phyloP scores from a whole-genome alignment of 2,329 filamentous ascomycete genomes.

The Beauveria asiatica region DNA sequence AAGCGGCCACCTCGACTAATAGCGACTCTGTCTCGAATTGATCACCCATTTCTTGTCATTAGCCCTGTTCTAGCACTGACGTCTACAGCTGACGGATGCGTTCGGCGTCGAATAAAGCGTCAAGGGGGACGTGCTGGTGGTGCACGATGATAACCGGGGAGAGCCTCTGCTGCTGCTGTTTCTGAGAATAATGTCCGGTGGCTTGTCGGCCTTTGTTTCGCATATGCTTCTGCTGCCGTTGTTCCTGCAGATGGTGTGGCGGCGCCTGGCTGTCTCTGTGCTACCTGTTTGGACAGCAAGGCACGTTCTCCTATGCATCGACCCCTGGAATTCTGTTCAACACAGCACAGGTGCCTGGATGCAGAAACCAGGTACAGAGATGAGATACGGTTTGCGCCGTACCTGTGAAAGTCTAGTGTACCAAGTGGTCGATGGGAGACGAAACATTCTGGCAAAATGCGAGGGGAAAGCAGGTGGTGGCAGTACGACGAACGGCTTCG shows the following conservation, averaged over 20 bases:
- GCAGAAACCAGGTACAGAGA: neutral
- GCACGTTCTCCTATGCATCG: too few species aligned
- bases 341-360: neutral
- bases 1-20: slow-evolving; percentile 24
- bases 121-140: too few species aligned
- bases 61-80: slow-evolving; percentile 10
- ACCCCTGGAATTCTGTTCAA: too few species aligned
- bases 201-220: too few species aligned
- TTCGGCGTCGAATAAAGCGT: neutral
- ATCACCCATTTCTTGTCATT: slow-evolving; percentile 19
- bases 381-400: neutral
- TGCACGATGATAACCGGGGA: too few species aligned
- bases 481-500: too few species aligned
- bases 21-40: slow-evolving; percentile 23
- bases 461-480: too few species aligned
- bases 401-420: neutral
- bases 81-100: neutral
- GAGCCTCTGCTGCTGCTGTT: neutral
- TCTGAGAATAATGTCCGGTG: too few species aligned
- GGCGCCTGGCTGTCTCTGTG: neutral
- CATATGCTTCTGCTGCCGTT: too few species aligned
- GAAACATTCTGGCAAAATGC: neutral
- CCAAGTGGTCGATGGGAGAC: neutral
- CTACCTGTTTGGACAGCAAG: neutral
- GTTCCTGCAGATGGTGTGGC: neutral